Conservation (phyloP, 805 yeast species). For the Pichia eremophila region DNA sequence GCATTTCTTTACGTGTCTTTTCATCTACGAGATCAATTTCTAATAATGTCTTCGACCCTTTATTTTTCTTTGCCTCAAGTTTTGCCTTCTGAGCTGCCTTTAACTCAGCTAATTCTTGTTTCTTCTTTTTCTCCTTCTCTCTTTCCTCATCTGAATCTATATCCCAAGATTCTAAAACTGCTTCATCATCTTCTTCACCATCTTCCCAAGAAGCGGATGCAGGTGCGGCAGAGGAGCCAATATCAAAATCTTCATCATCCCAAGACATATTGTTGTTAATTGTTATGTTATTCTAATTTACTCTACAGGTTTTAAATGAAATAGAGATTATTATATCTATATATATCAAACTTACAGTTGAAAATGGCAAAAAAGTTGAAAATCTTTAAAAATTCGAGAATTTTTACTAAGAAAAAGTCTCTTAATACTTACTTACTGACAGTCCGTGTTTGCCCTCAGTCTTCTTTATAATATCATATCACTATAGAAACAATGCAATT, state of each 20-base stretch:
- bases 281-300: too few relatives aligned
- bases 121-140: conserved; percentile 15
- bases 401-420: too few relatives aligned
- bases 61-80: conserved; percentile 40
- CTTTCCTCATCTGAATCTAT: conserved; percentile 57
- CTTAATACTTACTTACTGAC: too few relatives aligned
- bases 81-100: conserved; percentile 30
- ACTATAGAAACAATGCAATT: conserved; percentile 31
- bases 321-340: too few relatives aligned
- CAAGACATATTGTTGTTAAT: neutral
- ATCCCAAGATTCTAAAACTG: conserved; percentile 87
- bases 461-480: too few relatives aligned
- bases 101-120: conserved; percentile 15
- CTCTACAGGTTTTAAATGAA: too few relatives aligned
- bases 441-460: too few relatives aligned
- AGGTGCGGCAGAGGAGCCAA: conserved; percentile 35
- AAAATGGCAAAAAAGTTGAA: too few relatives aligned
- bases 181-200: conserved; percentile 61
- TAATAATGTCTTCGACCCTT: conserved; percentile 34
- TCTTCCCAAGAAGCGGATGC: conserved; percentile 66
- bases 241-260: conserved; percentile 82
- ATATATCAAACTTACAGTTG: too few relatives aligned
- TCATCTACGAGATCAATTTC: conserved; percentile 67
- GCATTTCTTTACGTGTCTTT: conserved; percentile 61
- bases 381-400: too few relatives aligned